These are phyloP conservation scores for Flaveria floridana DNA, from an alignment of 140 eudicot species.

Conservation along the genomic window DNA sequence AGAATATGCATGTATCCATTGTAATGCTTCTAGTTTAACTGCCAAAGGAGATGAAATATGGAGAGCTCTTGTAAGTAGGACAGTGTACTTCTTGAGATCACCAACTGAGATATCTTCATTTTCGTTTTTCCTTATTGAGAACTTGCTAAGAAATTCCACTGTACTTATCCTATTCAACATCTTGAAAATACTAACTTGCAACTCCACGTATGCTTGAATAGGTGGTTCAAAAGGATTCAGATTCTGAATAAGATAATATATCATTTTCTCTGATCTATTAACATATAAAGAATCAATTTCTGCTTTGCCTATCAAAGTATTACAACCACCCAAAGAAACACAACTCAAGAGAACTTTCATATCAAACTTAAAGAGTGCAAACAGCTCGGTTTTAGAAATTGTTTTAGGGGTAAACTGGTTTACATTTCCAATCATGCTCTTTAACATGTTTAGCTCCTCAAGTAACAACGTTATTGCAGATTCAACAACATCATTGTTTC, in stretches of 20 bases:
- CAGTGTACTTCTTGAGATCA: slow-evolving; percentile 62
- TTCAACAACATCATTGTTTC: slow-evolving; percentile 77
- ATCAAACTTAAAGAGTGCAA: slow-evolving; percentile 73
- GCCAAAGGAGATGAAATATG: slow-evolving; percentile 65
- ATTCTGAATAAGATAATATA: slow-evolving; percentile 40
- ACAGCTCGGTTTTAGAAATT: slow-evolving; percentile 61
- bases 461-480: slow-evolving; percentile 50
- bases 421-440: slow-evolving; percentile 42
- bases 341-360: slow-evolving; percentile 74
- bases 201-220: slow-evolving; percentile 46
- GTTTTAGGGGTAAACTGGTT: slow-evolving; percentile 25
- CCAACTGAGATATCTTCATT: slow-evolving; percentile 35
- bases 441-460: slow-evolving; percentile 67
- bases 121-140: slow-evolving; percentile 49
- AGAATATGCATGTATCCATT: slow-evolving; percentile 63
- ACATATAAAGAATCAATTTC: slow-evolving; percentile 59
- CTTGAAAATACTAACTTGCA: slow-evolving; percentile 69
- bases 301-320: slow-evolving; percentile 53
- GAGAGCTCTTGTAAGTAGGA: slow-evolving; percentile 60
- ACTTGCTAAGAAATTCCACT: slow-evolving; percentile 65
- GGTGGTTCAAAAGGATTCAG: slow-evolving; percentile 67
- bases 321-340: slow-evolving; percentile 59
- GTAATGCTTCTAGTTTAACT: slow-evolving; percentile 74
- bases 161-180: slow-evolving; percentile 58
- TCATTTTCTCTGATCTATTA: slow-evolving; percentile 63